Evolutionary conservation across 305 asterid genomes (phyloP), one percentile per base, ranked within the genome.

Genomic region (Fraxinus latifolia): DNA sequence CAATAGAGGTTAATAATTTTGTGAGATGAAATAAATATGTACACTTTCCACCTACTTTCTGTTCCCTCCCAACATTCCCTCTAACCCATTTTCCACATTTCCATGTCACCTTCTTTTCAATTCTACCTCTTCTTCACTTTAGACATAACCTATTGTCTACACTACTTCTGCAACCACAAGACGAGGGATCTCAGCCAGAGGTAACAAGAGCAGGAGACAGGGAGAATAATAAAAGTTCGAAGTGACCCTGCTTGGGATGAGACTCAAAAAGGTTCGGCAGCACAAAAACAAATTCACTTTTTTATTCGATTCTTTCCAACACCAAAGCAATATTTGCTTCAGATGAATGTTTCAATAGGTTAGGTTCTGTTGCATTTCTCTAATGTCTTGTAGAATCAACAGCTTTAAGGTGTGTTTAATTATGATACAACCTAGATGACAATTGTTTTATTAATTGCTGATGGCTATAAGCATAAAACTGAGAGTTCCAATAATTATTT

Each of bases 401-500:
- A 37, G 72, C 53, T 68, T 68, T 29, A 68, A 68, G 36, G 39
- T 15, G 37, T 68, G 9, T 29, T 68, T 11, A 68, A 68, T 68
- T 68, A 68, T 4, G 8, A 78, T 29, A 19, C 11, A 58, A 19
- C 19, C 55, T 25, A 37, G 53, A 78, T 14, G 31, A 37, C 9
- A n/a, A 19, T 17, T 9, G 74, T 9, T 4, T 36, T 34, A n/a
- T 32, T 17, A 9, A 27, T 21, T 58, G 62, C 32, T 62, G 21
- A 19, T 33, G 74, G n/a, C 23, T 8, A 2, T 34, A 77, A 36
- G 29, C 36, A 23, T 21, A 72, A 53, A 72, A 47, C 50, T 71
- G 79, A 39, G 44, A 19, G 27, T 39, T 14, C n/a, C 42, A 27
- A 44, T n/a, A 73, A 17, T 80, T 76, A 50, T 36, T 84, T 79